Percentiles rank a stretch among this genome's conserved stretches.
phyloP scores from a whole-genome alignment of 495 filamentous ascomycete species.

The Xylaria cubensis region DNA sequence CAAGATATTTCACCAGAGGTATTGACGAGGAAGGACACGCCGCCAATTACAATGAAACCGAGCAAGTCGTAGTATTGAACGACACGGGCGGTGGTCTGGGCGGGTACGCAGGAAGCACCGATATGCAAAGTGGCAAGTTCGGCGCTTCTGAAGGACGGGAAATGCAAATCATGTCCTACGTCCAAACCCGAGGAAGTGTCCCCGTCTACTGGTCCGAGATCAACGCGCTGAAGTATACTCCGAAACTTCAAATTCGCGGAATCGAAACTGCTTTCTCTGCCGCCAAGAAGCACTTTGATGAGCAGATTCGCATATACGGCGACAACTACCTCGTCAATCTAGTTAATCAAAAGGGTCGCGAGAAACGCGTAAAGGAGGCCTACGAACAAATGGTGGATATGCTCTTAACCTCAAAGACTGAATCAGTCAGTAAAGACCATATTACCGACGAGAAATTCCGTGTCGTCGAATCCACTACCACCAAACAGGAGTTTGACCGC shows the following conservation, averaged over 20 bases:
- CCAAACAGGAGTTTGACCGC: slow-evolving; percentile 71
- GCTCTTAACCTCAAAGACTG: slow-evolving; percentile 71
- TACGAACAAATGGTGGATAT: slow-evolving; percentile 86
- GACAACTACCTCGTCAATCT: slow-evolving; percentile 97
- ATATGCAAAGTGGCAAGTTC: slow-evolving; percentile 73
- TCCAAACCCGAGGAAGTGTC: slow-evolving; percentile 94
- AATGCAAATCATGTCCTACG: slow-evolving; percentile 87
- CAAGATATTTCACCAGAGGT: slow-evolving; percentile 91
- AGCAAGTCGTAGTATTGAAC: slow-evolving; percentile 88
- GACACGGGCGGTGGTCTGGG: slow-evolving; percentile 74
- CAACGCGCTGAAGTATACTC: slow-evolving; percentile 87
- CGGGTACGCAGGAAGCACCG: slow-evolving; percentile 78
- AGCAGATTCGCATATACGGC: slow-evolving; percentile 90
- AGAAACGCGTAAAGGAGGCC: slow-evolving; percentile 83
- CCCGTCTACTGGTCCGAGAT: slow-evolving; percentile 95
- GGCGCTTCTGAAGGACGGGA: slow-evolving; percentile 66
- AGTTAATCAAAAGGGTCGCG: slow-evolving; percentile 92
- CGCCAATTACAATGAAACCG: slow-evolving; percentile 97
- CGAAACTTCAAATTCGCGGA: slow-evolving; percentile 83
- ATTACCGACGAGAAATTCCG: slow-evolving; percentile 80
- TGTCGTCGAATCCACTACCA: slow-evolving; percentile 67
- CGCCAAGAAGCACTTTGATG: slow-evolving; percentile 83
- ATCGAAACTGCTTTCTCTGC: slow-evolving; percentile 82
- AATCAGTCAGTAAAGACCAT: slow-evolving; percentile 62
- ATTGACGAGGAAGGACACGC: slow-evolving; percentile 93